Base-by-base conservation (phyloP, 2,329 filamentous ascomycete genomes). In the Dryadomyces quercus-mongolicae region DNA sequence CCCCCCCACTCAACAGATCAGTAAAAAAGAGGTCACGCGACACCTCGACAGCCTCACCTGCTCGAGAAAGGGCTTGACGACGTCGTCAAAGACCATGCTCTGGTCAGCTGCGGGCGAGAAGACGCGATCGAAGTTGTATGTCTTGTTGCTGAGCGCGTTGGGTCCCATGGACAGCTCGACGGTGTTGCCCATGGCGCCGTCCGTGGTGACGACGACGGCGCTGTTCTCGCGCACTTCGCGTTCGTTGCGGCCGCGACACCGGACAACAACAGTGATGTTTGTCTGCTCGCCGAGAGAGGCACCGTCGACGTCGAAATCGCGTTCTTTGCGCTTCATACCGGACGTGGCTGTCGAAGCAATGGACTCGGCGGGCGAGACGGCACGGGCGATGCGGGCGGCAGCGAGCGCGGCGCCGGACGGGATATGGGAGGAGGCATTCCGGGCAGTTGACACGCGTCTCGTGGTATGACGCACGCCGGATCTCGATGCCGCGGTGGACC, bases 251-350 rank as follows among this genome's bases (percentile, higher is more conserved):
- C 92, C 93, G 61, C 93, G 81, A 71, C 92, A 98, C 59, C 93
- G 81, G 55, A 98, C 94, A 38, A 97, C 91, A 49, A 98, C 93
- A 66, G 94, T 93, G 70, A 98, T 98, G 67, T 96, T 98, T 8
- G 92, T 97, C 68, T 95, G 90, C 62, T 91, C 84, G 52, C 79
- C 54, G 36, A 38, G 44, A 8, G 25, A 46, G 48, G 81, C 77
- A 3, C 75, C 68, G 36, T 87, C 77, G 3, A 75, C 67, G 34
- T 88, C 91, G 64, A 85, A 92, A 42, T 94, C 88, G 64, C 88
- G 81, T 62, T 93, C 88, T 68, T 95, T 95, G 64, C 91, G 84
- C 74, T 96, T 95, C 47, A 75, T 77, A 22, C 82, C 80, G 36
- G 76, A 40, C 52, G 76, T 75, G 31, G 78, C 69, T 36, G 75